These are phyloP conservation scores for Zygosaccharomyces sapae DNA, from an alignment of 1,139 yeast species.

Conservation along the genomic window DNA sequence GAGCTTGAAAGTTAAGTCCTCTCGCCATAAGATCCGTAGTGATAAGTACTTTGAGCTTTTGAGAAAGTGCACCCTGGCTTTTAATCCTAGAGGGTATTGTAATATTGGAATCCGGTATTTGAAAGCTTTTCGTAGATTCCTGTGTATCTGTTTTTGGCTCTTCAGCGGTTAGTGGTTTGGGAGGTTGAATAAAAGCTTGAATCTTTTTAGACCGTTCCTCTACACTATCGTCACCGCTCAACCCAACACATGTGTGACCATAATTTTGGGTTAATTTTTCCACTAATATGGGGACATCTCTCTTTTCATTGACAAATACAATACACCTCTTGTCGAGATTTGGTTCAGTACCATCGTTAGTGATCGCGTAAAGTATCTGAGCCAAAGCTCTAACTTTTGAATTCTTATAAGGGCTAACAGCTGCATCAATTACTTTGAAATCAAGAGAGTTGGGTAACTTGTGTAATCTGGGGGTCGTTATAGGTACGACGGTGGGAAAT, in stretches of 20 bases:
- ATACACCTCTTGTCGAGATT: constrained; percentile 74
- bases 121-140: constrained; percentile 14
- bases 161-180: constrained; percentile 36
- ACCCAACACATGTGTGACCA: constrained; percentile 57
- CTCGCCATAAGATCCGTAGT: constrained; percentile 91
- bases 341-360: constrained; percentile 75
- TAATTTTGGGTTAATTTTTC: constrained; percentile 49
- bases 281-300: constrained; percentile 54
- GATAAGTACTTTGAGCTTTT: constrained; percentile 56
- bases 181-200: constrained; percentile 59
- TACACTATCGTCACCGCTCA: constrained; percentile 61
- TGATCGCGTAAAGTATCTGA: constrained; percentile 82
- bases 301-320: constrained; percentile 77
- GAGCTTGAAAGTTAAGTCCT: constrained; percentile 80
- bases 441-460: constrained; percentile 72
- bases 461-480: constrained; percentile 83
- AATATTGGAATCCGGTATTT: constrained; percentile 31
- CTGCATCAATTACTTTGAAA: constrained; percentile 71
- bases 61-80: constrained; percentile 30
- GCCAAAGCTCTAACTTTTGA: constrained; percentile 80
- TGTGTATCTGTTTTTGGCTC: constrained; percentile 23
- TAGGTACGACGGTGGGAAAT: constrained; percentile 64
- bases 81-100: constrained; percentile 10
- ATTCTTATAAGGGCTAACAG: constrained; percentile 72
- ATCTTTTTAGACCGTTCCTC: constrained; percentile 56